Evolutionary conservation across 345 rosid genomes (phyloP).

Genomic region (Eucalyptus cloeziana): DNA sequence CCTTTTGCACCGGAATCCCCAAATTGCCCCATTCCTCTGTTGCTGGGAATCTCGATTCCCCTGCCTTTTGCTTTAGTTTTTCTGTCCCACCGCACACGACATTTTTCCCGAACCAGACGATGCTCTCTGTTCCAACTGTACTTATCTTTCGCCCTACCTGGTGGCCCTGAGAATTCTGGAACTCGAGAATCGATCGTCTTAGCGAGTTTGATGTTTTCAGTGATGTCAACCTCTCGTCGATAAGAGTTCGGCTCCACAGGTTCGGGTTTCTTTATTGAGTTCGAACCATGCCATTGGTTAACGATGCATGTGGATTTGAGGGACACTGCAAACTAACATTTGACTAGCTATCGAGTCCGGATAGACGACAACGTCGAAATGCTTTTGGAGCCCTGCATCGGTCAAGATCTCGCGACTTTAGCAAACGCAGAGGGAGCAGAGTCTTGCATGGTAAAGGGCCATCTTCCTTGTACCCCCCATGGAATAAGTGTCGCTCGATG

Average conservation of each 20-base stretch:
- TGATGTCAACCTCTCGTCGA: neutral
- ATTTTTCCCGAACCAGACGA: neutral
- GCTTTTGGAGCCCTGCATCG: neutral
- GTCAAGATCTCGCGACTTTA: neutral
- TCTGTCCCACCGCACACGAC: neutral
- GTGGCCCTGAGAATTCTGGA: neutral
- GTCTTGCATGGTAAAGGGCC: neutral
- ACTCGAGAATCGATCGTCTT: neutral
- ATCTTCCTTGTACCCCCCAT: neutral
- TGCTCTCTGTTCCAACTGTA: neutral
- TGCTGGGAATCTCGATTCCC: neutral
- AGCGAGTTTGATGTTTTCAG: neutral
- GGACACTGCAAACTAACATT: neutral
- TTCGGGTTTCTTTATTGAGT: neutral
- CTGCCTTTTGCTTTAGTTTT: neutral
- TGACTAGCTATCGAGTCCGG: neutral
- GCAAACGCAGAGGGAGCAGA: neutral
- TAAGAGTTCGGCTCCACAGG: neutral
- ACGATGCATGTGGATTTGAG: neutral
- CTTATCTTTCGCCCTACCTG: neutral
- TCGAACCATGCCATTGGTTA: neutral
- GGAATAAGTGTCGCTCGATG: neutral
- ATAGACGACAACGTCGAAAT: neutral
- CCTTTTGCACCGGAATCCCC: neutral
- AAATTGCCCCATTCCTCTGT: neutral